Base-by-base conservation (phyloP, 805 yeast species). In the Yarrowia osloensis region DNA sequence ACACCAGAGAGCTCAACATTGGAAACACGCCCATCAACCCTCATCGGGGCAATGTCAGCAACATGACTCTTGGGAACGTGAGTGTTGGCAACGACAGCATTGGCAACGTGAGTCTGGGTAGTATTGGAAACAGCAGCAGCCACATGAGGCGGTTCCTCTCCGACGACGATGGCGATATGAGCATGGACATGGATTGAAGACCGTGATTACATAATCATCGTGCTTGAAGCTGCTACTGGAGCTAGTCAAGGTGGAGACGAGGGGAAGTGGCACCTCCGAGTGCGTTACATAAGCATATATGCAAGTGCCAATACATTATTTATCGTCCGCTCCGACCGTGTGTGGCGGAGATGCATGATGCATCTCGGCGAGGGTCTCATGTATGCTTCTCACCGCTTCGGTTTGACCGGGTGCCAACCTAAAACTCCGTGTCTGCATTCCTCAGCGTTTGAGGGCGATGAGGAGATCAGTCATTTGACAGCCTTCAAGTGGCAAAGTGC, bases 11-110 rank as follows among this genome's bases (percentile, higher is more conserved):
- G 19, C 42, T 42, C 33, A 61, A 61, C 31, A 61, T 61, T 22
- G 54, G 66, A 15, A 33, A 31, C n/a, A 44, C 66, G 1, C 54
- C 66, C 17, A 29, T 33, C 22, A 40, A 28, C 28, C 19, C 63
- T 1, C 35, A 28, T 15, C 47, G 49, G 12, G 49, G 28, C 47
- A 57, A 57, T 29, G 47, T 57, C 21, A 57, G 63, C 26, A 57
- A 40, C 49, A 40, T 57, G 49, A 57, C 63, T 19, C 63, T 57
- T 12, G 63, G 63, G 19, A 57, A 57, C 13, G 63, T 57, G 26
- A 40, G 49, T 28, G 63, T 57, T 26, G 63, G 63, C 19, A 57
- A 57, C 28, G 63, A 57, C 37, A 57, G 63, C 19, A 57, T 57
- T 57, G 63, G 63, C 24, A 57, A 57, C 15, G 63, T 57, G 19